Percentiles rank a stretch among this genome's conserved stretches.
Evolutionary conservation across 2,329 filamentous ascomycete genomes (phyloP).

Genomic region (Xenoacremonium recifei): DNA sequence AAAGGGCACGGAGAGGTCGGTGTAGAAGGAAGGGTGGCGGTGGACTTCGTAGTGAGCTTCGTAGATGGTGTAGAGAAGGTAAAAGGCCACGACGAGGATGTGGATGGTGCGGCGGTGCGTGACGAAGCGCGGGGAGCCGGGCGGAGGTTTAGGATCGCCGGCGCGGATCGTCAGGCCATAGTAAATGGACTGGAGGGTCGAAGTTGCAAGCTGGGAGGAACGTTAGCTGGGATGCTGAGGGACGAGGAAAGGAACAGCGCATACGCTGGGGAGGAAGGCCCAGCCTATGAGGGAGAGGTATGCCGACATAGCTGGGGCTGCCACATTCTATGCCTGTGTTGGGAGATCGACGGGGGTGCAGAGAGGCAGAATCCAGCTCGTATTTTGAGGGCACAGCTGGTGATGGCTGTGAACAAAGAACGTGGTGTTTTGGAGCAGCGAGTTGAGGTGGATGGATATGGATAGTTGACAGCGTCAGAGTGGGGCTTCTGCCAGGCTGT

Average conservation of each 20-base stretch:
- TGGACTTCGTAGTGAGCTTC: conserved; percentile 84
- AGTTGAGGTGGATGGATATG: conserved; percentile 3
- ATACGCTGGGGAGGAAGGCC: conserved; percentile 55
- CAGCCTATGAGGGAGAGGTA: conserved; percentile 55
- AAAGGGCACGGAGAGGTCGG: conserved; percentile 68
- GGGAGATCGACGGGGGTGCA: too few species aligned
- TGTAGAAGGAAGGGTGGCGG: conserved; percentile 73
- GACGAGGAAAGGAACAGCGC: conserved; percentile 17
- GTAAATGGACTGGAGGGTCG: conserved; percentile 75
- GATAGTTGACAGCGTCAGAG: conserved; percentile 21
- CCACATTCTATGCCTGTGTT: too few species aligned
- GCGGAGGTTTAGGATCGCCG: conserved; percentile 74
- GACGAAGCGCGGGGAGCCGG: conserved; percentile 66
- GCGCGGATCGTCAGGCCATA: conserved; percentile 89
- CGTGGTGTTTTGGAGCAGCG: conserved; percentile 5
- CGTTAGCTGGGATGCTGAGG: conserved; percentile 12
- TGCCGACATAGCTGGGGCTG: conserved; percentile 55
- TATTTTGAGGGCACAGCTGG: background rate
- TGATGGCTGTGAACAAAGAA: background rate
- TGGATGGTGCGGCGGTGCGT: conserved; percentile 80
- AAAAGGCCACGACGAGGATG: conserved; percentile 76
- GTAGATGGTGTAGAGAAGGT: conserved; percentile 89
- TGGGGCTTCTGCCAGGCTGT: conserved; percentile 16
- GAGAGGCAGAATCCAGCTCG: background rate
- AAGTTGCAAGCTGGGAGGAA: conserved; percentile 65